Base-by-base conservation (phyloP, 2,329 filamentous ascomycete species). In the Exophiala mesophila region DNA sequence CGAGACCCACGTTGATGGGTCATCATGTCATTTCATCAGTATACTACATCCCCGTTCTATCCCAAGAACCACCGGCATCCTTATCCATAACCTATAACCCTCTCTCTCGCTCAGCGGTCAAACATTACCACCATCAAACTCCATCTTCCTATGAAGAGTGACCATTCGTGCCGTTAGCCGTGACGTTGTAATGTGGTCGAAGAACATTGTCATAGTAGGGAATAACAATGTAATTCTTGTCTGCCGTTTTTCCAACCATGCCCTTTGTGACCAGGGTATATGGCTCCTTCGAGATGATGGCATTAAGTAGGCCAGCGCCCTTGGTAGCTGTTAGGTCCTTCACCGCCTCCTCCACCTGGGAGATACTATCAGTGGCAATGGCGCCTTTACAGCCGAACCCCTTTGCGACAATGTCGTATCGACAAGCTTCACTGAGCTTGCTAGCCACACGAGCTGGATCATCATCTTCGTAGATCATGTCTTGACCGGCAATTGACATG, bases 161-260 rank as follows among this genome's bases (percentile, higher is more conserved):
- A n/a, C n/a, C n/a, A n/a, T n/a, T n/a, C n/a, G n/a, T n/a, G n/a
- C n/a, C n/a, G 30, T 45, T 45, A 15, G 32, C 23, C 9, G 19
- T 24, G 5, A 35, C 41, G 20, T 40, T 36, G 36, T 50, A 52
- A 26, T 41, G 48, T 18, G 49, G 45, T 36, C 65, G 53, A 0
- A 67, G 68, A 17, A 71, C 55, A 49, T 72, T 72, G 40, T 71
- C 67, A 52, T 72, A 71, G 48, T 72, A 72, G 3, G 69, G 69
- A 39, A 72, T 67, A 18, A 71, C 68, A 45, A 72, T 68, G 23
- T 65, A 60, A 48, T 69, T 57, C 33, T 59, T 58, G 54, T 69
- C 64, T 9, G 63, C 58, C 3, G 65, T 68, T 46, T 59, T 55
- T 2, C 64, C 64, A n/a, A 71, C 64, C 68, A 71, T 71, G 12